A percentile compares a stretch with the other conserved stretches of the same genome.
Evolutionary conservation across 2,329 filamentous ascomycete genomes (phyloP).

Genomic region (Leptosphaerulina australis): DNA sequence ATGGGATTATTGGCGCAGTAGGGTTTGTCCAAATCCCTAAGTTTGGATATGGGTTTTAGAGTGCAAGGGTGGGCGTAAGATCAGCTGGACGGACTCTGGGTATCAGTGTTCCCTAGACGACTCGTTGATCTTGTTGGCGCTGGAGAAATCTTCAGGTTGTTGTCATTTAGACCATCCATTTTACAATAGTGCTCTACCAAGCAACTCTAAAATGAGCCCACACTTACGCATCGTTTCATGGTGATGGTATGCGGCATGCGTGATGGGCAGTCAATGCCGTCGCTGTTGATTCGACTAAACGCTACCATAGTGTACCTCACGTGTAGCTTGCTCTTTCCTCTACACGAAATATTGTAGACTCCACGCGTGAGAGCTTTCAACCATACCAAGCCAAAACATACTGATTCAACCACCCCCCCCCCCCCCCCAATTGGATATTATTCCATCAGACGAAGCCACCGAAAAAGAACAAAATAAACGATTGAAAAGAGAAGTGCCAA

Average conservation of each 20-base stretch:
- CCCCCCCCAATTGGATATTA: neutral
- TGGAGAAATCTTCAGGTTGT: no score
- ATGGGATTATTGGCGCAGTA: neutral
- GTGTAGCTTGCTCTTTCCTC: slow-evolving; percentile 5
- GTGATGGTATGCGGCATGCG: neutral
- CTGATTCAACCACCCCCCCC: no score
- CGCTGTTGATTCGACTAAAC: neutral
- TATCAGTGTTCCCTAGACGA: neutral
- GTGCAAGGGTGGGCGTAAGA: neutral
- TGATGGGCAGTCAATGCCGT: neutral
- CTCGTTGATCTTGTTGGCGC: neutral
- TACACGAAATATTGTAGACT: slow-evolving; percentile 8
- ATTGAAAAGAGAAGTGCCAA: slow-evolving; percentile 10
- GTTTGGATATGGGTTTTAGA: no score
- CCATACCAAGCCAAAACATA: neutral
- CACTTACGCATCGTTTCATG: neutral
- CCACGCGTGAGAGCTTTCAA: neutral
- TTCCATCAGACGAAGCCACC: neutral
- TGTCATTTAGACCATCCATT: no score
- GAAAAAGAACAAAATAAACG: slow-evolving; percentile 2
- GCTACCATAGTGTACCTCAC: slow-evolving; percentile 4
- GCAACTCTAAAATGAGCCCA: no score
- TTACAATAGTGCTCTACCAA: no score
- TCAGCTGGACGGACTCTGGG: neutral
- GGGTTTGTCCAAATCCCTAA: neutral